Evolutionary conservation across 179 eudicot species (phyloP), one percentile per base, ranked within the genome.

Genomic region (Silene coronaria): DNA sequence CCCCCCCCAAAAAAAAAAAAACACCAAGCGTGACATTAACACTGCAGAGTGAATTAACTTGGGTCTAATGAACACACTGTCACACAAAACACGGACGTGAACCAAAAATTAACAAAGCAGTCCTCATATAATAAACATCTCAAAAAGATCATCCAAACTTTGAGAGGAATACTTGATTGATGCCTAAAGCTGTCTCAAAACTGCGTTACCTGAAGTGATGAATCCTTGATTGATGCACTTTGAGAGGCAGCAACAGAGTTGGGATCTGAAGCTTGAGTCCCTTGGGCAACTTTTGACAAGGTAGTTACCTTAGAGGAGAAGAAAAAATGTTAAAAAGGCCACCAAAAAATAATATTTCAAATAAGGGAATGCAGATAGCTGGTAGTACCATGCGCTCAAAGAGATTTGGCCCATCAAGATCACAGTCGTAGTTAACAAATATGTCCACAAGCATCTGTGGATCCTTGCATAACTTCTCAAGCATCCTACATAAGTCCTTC

Each of bases 401-500:
- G 77, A 92, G 83, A 85, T 95, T 95, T 67, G 97, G 89, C 21
- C 97, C 97, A 84, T 88, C 89, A 78, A 90, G 91, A 80, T 90
- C 99, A 81, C 99, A 92, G 71, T 94, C 98, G 74, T 94, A 94
- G 79, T 94, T 94, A 79, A 92, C 98, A 83, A 84, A 94, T 23
- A 91, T 82, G 85, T 95, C 99, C 82, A 95, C 93, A 73, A 95
- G 93, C 99, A 92, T 87, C 85, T 92, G 97, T 30, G 97, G 79
- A 84, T 95, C 96, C 84, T 78, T 89, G 93, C 91, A 92, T 45
- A 91, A 91, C 85, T 92, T 95, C 90, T 95, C 99, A 67, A 95
- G 88, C 97, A 95, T 92, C 90, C 99, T 95, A 84, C 48, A 53
- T 78, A 85, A 83, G 78, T 16, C 28, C 19, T 55, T 13, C 38